Evolutionary conservation across 202 grass and related monocot genomes (phyloP).

Genomic region (Zoysia matrella): DNA sequence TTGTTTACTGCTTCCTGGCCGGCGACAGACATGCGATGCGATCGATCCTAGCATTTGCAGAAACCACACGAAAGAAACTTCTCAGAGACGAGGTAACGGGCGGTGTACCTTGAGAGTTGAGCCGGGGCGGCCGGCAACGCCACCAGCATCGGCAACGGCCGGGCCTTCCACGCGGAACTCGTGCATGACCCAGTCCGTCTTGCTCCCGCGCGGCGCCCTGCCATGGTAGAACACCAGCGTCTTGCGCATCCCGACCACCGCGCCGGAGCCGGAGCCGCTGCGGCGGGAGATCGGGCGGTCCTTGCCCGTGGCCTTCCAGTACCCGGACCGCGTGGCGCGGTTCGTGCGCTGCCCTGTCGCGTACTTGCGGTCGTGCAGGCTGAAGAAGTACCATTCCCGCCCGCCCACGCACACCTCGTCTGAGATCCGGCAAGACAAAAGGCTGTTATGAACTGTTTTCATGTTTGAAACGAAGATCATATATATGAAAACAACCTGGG

Average conservation of each 20-base stretch:
- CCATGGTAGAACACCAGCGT: constrained; percentile 89
- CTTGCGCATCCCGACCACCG: constrained; percentile 83
- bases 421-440: background rate
- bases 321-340: constrained; percentile 72
- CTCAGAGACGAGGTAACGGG: no score
- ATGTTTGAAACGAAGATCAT: background rate
- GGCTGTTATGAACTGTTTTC: background rate
- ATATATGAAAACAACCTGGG: background rate
- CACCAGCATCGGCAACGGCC: background rate
- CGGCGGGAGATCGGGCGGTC: constrained; percentile 54
- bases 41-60: background rate
- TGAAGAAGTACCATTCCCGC: constrained; percentile 60
- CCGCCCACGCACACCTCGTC: constrained; percentile 75
- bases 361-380: no score
- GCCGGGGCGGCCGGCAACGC: background rate
- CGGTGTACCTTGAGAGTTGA: constrained; percentile 35
- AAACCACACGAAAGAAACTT: background rate
- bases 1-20: background rate
- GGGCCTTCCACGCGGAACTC: constrained; percentile 76
- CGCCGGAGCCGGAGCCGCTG: background rate
- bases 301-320: constrained; percentile 93
- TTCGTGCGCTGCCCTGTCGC: constrained; percentile 63
- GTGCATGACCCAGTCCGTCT: constrained; percentile 90
- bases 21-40: background rate
- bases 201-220: constrained; percentile 73